These are phyloP conservation scores for Avena insularis DNA, from an alignment of 176 grass and related monocot species.

Conservation along the genomic window DNA sequence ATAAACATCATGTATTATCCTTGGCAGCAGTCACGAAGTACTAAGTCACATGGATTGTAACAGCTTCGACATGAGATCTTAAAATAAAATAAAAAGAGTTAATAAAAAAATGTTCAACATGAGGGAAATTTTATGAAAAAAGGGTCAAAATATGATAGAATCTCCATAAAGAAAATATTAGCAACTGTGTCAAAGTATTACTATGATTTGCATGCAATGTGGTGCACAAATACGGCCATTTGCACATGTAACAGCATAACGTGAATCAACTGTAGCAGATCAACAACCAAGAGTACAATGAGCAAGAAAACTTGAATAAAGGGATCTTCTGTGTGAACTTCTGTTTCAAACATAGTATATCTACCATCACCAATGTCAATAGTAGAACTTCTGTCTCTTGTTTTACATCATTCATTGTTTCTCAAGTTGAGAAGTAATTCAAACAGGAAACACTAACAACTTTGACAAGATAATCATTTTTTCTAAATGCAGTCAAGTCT, in stretches of 20 bases:
- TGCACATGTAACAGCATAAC: not conserved
- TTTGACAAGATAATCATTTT: not conserved
- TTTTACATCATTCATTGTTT: constrained; percentile 1
- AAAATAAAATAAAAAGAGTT: not conserved
- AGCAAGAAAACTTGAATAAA: not conserved
- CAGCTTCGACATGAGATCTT: constrained; percentile 79
- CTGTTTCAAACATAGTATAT: not conserved
- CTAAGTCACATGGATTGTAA: constrained; percentile 93
- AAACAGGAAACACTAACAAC: constrained; percentile 13
- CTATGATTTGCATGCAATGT: too few relatives aligned
- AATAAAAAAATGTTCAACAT: constrained; percentile 36
- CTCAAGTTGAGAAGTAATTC: constrained; percentile 2
- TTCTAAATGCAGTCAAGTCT: constrained; percentile 9
- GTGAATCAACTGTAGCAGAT: constrained; percentile 32
- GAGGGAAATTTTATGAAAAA: too few relatives aligned
- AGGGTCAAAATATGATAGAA: too few relatives aligned
- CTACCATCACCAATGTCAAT: constrained; percentile 30
- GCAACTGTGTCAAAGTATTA: too few relatives aligned
- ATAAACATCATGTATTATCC: constrained; percentile 99
- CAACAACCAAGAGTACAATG: constrained; percentile 5
- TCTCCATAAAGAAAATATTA: too few relatives aligned
- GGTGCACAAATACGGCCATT: too few relatives aligned
- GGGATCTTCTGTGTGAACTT: not conserved
- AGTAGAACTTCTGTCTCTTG: not conserved
- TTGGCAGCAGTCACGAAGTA: constrained; percentile 88